Evolutionary conservation across 1,284 basidiomycete species (phyloP), one percentile per base, ranked within the genome.

Genomic region (Marasmius oreades): DNA sequence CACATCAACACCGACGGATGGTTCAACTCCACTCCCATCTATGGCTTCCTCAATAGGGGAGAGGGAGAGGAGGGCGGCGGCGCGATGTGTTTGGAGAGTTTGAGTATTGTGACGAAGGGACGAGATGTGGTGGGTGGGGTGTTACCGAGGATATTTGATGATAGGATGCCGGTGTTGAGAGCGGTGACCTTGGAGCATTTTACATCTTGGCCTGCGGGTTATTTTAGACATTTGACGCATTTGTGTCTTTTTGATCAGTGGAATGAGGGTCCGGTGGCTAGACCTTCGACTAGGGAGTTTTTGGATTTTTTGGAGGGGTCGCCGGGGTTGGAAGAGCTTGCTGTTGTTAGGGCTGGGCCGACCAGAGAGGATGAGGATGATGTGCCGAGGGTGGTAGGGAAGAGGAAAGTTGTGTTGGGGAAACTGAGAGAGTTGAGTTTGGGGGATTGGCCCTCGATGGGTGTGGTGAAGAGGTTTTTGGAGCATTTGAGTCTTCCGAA

Each of bases 271-370:
- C 24, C 22, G 10, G 43, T 43, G 10, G 52, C 26, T 36, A 50
- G 59, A 6, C 58, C 56, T 5, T 54, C 58, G 12, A 59, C 58
- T 5, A 33, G 50, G 10, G 28, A 51, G 26, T 62, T 62, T 22
- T 44, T 62, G n/a, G 59, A 59, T n/a, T 62, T 62, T 23, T 31
- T 62, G 12, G 42, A 42, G 10, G 37, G 42, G 20, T 62, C 61
- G 2, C 59, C 61, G 8, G 36, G 33, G 34, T 48, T 62, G 2
- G 56, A 62, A 47, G 28, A 34, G 31, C 55, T 62, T 1, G 59
- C 59, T 2, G 47, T 62, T 8, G 56, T 62, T 7, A 48, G 55
- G 5, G 61, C 61, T 16, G 61, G 61, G 18, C 61, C 61, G 11
- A 58, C 55, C 5, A 50, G 54, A 26, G 18, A 52, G 24, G 34